Evolutionary conservation across 495 filamentous ascomycete species (phyloP).

Genomic region (Parathielavia appendiculata): DNA sequence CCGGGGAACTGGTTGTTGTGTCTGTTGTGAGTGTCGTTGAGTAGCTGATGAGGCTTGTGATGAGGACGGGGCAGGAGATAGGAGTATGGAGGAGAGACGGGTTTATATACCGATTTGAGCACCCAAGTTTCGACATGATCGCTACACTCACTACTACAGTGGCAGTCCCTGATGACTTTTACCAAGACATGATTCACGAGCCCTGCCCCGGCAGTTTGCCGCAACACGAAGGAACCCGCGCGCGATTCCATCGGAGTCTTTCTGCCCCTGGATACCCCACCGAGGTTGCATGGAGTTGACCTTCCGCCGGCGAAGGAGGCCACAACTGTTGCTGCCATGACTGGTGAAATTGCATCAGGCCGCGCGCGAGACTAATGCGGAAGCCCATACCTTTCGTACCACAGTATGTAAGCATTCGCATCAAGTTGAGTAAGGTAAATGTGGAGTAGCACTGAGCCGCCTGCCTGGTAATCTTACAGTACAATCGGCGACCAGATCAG

Average conservation of each 20-base stretch:
- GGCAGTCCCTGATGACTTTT: background rate
- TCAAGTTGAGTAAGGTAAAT: background rate
- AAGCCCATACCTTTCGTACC: background rate
- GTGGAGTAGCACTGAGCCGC: background rate
- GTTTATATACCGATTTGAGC: slow-evolving; percentile 2
- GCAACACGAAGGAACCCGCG: background rate
- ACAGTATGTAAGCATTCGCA: background rate
- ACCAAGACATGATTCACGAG: background rate
- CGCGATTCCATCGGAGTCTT: slow-evolving; percentile 5
- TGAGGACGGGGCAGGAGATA: background rate
- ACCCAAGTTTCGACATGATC: background rate
- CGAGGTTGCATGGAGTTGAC: background rate
- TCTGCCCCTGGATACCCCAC: background rate
- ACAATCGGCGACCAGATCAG: too few relatives aligned
- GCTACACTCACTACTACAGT: background rate
- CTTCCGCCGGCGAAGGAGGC: background rate
- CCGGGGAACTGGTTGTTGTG: background rate
- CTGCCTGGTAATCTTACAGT: background rate
- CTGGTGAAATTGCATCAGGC: background rate
- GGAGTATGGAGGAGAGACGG: background rate
- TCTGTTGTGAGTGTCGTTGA: background rate
- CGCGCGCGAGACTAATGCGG: slow-evolving; percentile 11
- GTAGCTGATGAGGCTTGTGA: background rate
- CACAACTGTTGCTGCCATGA: too few relatives aligned
- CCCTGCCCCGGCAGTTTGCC: background rate